Conservation (phyloP, 371 early-diverging fungal genomes). For the Catenaria anguillulae region DNA sequence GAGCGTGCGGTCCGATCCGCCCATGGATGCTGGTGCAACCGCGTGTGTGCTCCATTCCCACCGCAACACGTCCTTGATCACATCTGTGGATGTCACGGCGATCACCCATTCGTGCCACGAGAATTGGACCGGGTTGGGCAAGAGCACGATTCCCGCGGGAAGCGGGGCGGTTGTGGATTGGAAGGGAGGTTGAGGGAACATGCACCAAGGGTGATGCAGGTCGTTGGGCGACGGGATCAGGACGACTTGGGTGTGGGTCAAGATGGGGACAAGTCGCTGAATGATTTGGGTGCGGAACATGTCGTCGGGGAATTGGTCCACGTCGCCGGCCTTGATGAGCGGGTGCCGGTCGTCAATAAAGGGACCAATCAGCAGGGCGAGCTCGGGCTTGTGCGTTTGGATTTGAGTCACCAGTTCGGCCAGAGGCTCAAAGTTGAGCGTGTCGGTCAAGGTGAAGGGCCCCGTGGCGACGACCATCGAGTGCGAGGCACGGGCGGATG, state of each 20-base stretch:
- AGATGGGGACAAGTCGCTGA: conserved; percentile 18
- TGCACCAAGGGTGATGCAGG: conserved; percentile 43
- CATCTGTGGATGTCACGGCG: conserved; percentile 54
- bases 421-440: conserved; percentile 61
- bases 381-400: conserved; percentile 47
- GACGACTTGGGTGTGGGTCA: conserved; percentile 29
- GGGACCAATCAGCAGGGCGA: conserved; percentile 69
- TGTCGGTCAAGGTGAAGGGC: conserved; percentile 63
- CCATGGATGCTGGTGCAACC: conserved; percentile 10
- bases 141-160: conserved; percentile 26
- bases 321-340: conserved; percentile 32
- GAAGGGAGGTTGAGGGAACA: conserved; percentile 73
- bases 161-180: too few relatives aligned
- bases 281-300: conserved; percentile 45
- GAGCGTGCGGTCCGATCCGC: conserved; percentile 40
- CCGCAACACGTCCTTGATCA: conserved; percentile 41
- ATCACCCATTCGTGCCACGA: conserved; percentile 60
- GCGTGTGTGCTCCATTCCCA: conserved; percentile 42
- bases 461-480: conserved; percentile 60
- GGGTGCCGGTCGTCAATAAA: conserved; percentile 63
- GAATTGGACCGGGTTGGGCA: conserved; percentile 71
- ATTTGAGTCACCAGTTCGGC: conserved; percentile 46
- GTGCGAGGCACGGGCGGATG: conserved; percentile 21
- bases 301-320: conserved; percentile 40
- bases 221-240: conserved; percentile 64